phyloP scores from a whole-genome alignment of 768 basidiomycete species.

The Kwoniella mangroviensis region DNA sequence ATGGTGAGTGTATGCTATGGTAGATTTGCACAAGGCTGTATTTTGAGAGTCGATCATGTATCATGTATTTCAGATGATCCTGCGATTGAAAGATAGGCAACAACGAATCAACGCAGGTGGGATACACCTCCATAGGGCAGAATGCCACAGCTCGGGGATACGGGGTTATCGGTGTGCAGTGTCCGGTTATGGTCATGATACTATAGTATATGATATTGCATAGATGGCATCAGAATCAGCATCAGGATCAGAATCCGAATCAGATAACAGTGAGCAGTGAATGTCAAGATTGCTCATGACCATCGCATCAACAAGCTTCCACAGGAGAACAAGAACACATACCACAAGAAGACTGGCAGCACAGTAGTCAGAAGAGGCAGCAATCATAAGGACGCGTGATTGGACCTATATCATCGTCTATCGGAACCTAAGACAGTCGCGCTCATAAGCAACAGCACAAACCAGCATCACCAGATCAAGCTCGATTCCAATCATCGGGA shows the following conservation, averaged over 20 bases:
- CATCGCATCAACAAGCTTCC: too few relatives aligned
- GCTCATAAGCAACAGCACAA: background rate
- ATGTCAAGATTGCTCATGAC: too few relatives aligned
- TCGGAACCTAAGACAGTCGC: background rate
- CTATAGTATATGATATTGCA: background rate
- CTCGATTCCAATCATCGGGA: background rate
- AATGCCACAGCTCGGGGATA: conserved; percentile 21
- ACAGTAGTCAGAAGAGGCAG: background rate
- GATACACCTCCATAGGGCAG: background rate
- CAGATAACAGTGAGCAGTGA: background rate
- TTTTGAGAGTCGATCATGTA: background rate
- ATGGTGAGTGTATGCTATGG: conserved; percentile 11
- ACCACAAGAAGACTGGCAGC: background rate
- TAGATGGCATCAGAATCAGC: background rate
- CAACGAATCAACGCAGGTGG: conserved; percentile 30
- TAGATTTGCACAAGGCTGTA: background rate
- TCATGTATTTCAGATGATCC: background rate
- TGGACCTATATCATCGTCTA: background rate
- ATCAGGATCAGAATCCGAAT: background rate
- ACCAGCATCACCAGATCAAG: background rate
- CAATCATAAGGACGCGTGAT: background rate
- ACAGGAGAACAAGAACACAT: too few relatives aligned
- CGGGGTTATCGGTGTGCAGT: conserved; percentile 1
- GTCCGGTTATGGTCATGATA: background rate
- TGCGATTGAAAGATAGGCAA: background rate